Conservation (phyloP, 1,284 basidiomycete species). For the Melanopsichium pennsylvanicum region DNA sequence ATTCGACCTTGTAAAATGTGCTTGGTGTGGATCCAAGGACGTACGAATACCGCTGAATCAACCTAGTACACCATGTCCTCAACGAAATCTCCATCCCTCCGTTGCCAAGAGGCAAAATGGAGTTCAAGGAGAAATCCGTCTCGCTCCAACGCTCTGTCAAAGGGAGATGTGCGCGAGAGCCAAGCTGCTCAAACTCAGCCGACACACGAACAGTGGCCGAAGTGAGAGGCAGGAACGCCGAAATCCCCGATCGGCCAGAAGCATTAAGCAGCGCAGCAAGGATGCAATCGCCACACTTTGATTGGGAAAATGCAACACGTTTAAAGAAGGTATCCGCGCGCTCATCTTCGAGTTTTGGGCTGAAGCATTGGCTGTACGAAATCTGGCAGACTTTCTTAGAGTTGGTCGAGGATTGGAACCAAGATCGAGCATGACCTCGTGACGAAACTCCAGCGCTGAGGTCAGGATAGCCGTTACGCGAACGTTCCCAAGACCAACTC, state of each 20-base stretch:
- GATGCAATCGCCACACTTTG: slow-evolving; percentile 41
- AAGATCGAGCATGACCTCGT: slow-evolving; percentile 13
- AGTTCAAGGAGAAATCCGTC: slow-evolving; percentile 29
- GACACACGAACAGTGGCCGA: slow-evolving; percentile 4
- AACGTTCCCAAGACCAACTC: slow-evolving; percentile 42
- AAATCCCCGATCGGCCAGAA: slow-evolving; percentile 27
- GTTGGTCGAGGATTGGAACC: background rate
- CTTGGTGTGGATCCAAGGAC: slow-evolving; percentile 32
- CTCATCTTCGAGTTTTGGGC: slow-evolving; percentile 4
- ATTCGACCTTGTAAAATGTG: slow-evolving; percentile 44
- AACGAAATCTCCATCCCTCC: slow-evolving; percentile 1
- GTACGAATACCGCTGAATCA: slow-evolving; percentile 40
- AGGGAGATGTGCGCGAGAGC: slow-evolving; percentile 33
- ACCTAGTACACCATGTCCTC: slow-evolving; percentile 31
- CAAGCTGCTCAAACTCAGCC: background rate
- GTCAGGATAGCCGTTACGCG: slow-evolving; percentile 40
- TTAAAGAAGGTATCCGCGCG: slow-evolving; percentile 39
- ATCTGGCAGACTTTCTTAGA: slow-evolving; percentile 16
- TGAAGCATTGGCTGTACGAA: slow-evolving; percentile 10
- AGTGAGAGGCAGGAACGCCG: slow-evolving; percentile 26
- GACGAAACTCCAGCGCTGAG: slow-evolving; percentile 5
- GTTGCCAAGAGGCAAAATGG: slow-evolving; percentile 1
- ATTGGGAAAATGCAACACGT: slow-evolving; percentile 28
- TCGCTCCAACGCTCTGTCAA: slow-evolving; percentile 24
- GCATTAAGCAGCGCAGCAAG: slow-evolving; percentile 35